phyloP scores from a whole-genome alignment of 257 asterid species.

The Mentha longifolia region DNA sequence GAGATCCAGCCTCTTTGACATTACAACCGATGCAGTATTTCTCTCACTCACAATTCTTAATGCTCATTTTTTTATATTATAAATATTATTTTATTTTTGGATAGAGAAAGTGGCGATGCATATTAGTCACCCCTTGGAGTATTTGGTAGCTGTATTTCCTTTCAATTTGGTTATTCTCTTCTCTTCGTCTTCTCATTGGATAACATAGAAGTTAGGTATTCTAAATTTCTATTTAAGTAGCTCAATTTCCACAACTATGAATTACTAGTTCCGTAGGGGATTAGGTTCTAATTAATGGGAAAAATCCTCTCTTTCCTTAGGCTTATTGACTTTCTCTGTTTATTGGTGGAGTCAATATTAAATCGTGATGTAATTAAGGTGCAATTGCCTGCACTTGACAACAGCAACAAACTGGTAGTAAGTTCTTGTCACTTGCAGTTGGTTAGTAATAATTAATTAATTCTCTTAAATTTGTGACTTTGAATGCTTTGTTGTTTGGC shows the following conservation, averaged over 20 bases:
- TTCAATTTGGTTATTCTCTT: background rate
- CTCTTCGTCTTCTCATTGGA: background rate
- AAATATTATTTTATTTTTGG: background rate
- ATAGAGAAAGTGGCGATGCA: background rate
- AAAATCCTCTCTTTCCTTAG: background rate
- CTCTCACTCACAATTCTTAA: conserved; percentile 4
- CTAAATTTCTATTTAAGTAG: background rate
- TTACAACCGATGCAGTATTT: conserved; percentile 77
- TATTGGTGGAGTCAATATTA: conserved; percentile 9
- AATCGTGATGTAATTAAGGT: background rate
- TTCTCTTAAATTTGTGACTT: background rate
- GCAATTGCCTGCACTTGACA: too few relatives aligned
- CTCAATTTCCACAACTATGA: background rate
- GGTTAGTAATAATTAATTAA: background rate
- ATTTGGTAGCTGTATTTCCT: background rate
- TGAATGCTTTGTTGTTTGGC: background rate
- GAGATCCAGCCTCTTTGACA: conserved; percentile 95
- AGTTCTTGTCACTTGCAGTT: conserved; percentile 18
- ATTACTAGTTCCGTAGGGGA: background rate
- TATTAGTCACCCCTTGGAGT: background rate
- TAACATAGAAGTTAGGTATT: background rate
- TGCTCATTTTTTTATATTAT: background rate
- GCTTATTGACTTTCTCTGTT: conserved; percentile 9
- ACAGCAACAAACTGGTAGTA: conserved; percentile 13
- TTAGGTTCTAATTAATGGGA: background rate